Evolutionary conservation across 768 basidiomycete genomes (phyloP).

Genomic region (Boletus bicolor): DNA sequence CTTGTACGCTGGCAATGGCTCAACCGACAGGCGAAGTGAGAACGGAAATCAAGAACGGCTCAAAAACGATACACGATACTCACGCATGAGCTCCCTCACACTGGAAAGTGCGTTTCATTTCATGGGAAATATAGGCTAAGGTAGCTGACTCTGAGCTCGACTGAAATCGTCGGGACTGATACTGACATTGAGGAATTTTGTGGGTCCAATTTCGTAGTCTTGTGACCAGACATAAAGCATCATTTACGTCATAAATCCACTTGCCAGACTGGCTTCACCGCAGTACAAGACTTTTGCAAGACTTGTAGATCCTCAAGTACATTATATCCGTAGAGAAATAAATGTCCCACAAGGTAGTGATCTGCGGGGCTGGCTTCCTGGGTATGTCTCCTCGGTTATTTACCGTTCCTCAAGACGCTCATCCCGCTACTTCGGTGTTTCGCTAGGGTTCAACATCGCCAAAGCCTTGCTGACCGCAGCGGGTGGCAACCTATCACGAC

Average conservation of each 20-base stretch:
- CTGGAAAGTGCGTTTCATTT: background rate
- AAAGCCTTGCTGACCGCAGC: constrained; percentile 41
- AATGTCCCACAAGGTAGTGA: constrained; percentile 40
- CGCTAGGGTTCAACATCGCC: constrained; percentile 59
- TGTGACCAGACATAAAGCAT: background rate
- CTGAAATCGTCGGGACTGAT: background rate
- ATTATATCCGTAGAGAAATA: background rate
- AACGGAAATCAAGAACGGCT: background rate
- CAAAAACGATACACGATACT: background rate
- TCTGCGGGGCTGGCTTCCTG: constrained; percentile 58
- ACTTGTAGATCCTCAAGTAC: background rate
- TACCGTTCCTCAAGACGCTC: background rate
- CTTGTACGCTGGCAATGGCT: background rate
- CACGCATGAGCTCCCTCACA: background rate
- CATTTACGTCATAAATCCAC: constrained; percentile 4
- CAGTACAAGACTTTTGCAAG: background rate
- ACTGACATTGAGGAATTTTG: background rate
- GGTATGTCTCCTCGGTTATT: constrained; percentile 37
- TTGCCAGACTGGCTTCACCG: background rate
- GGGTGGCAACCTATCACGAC: constrained; percentile 19
- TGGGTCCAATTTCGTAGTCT: background rate
- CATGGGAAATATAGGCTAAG: background rate
- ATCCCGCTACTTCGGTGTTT: background rate
- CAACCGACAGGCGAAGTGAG: background rate
- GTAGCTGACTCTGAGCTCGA: background rate